Evolutionary conservation across 1,139 yeast genomes (phyloP).

Genomic region (Hemisphaericaspora lyxosophila): DNA sequence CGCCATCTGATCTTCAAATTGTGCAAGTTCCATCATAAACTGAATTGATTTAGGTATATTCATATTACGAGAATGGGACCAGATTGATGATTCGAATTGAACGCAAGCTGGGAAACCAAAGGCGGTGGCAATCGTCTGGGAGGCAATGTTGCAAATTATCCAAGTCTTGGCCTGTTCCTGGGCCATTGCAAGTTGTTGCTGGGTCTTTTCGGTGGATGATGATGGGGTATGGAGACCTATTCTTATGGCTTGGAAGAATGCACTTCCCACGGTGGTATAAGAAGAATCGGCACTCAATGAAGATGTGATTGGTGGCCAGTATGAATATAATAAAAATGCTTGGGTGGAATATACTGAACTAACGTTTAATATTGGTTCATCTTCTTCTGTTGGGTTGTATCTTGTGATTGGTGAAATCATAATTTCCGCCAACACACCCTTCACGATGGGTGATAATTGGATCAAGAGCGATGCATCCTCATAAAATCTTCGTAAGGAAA

Average conservation of each 20-base stretch:
- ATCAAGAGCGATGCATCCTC: constrained; percentile 42
- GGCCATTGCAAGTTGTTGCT: constrained; percentile 43
- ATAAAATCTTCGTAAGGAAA: constrained; percentile 64
- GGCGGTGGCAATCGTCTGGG: constrained; percentile 86
- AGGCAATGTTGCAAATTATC: constrained; percentile 88
- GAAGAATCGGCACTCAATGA: constrained; percentile 93
- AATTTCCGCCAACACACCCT: constrained; percentile 78
- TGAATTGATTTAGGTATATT: constrained; percentile 62
- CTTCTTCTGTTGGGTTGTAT: constrained; percentile 70
- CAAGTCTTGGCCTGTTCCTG: constrained; percentile 85
- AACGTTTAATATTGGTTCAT: constrained; percentile 79
- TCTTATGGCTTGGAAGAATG: constrained; percentile 85
- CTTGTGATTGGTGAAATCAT: constrained; percentile 88
- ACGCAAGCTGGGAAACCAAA: constrained; percentile 95
- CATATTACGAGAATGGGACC: constrained; percentile 47
- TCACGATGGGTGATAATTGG: constrained; percentile 66
- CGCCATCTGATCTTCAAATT: constrained; percentile 82
- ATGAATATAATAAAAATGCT: constrained; percentile 81
- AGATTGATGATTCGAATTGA: constrained; percentile 73
- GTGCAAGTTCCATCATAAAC: constrained; percentile 79
- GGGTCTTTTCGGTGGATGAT: constrained; percentile 19
- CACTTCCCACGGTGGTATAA: constrained; percentile 92
- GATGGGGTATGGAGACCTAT: constrained; percentile 75
- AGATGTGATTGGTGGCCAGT: constrained; percentile 96
- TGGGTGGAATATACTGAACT: constrained; percentile 95